Evolutionary conservation across 805 yeast genomes (phyloP).

Genomic region (Metschnikowia cerradonensis): DNA sequence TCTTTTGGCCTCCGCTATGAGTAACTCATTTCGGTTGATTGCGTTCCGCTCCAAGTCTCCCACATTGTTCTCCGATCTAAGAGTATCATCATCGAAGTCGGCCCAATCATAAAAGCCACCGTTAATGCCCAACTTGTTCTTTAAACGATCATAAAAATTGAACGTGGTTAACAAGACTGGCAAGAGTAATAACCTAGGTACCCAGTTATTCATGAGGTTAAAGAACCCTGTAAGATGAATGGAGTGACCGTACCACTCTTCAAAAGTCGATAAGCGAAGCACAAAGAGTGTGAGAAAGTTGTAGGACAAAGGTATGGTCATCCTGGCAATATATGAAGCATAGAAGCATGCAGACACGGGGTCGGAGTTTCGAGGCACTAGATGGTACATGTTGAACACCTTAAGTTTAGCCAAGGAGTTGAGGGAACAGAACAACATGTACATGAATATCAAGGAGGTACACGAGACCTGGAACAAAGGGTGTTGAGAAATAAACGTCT

Average conservation of each 20-base stretch:
- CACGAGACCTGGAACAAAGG: conserved; percentile 31
- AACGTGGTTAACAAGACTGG: conserved; percentile 64
- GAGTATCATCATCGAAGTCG: conserved; percentile 32
- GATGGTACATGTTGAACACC: conserved; percentile 71
- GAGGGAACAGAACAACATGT: conserved; percentile 67
- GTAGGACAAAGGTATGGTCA: conserved; percentile 78
- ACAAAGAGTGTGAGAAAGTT: conserved; percentile 69
- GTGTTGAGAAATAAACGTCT: conserved; percentile 25
- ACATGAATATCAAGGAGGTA: conserved; percentile 45
- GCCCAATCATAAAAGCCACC: conserved; percentile 40
- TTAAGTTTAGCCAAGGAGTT: conserved; percentile 63
- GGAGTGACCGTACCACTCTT: conserved; percentile 69
- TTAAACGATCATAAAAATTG: conserved; percentile 62
- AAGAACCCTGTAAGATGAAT: conserved; percentile 75
- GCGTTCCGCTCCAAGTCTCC: conserved; percentile 16
- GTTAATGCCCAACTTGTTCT: conserved; percentile 34
- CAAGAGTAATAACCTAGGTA: conserved; percentile 72
- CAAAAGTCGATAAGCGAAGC: conserved; percentile 52
- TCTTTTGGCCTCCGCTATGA: conserved; percentile 42
- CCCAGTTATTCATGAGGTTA: conserved; percentile 61
- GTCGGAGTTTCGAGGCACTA: conserved; percentile 68
- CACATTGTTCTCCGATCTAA: conserved; percentile 2
- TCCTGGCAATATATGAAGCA: conserved; percentile 73
- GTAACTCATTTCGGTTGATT: conserved; percentile 30
- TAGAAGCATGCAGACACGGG: conserved; percentile 74